Base-by-base conservation (phyloP, 495 filamentous ascomycete genomes). In the Penicillium atrosanguineum region DNA sequence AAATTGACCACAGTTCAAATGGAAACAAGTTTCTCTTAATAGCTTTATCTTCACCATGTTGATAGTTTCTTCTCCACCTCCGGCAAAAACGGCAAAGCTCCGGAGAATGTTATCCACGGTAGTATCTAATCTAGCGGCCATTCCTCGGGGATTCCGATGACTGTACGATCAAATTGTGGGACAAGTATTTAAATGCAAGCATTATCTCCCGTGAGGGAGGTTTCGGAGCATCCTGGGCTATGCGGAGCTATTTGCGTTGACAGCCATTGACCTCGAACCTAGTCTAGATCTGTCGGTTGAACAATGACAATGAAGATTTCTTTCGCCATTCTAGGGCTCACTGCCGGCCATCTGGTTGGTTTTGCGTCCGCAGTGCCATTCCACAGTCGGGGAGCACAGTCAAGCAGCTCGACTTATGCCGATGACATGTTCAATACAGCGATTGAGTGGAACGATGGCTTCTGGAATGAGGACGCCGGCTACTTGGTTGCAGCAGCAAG, bases 361-460 rank as follows among this genome's bases (percentile, higher is more conserved):
- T 18, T 19, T 23, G 25, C 20, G 15, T 40, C 42, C 19, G 53
- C 53, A 23, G 16, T 46, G 42, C 53, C 53, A 50, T 15, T 40
- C 7, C 29, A 46, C 23, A 19, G 6, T 9, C 31, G 15, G 6
- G 19, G 28, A 37, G 20, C 28, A 20, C 8, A 14, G 16, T 25
- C 34, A 6, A 31, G 28, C 28, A 23, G 3, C 2, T 26, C 38
- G 4, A 37, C 54, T 14, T 46, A 53, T n/a, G 59, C 59, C 0
- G 47, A 49, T 3, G 54, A 57, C 18, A 61, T 61, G 59, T 61
- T 61, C 55, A 61, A 49, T 15, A 48, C 54, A 2, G 59, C 54
- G 19, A 61, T 61, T 11, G 59, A 61, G 40, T 61, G 59, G 59
- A 61, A 53, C 7, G 59, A 61, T 44, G 48, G 44, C 7, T 61